Evolutionary conservation across 2,329 filamentous ascomycete species (phyloP).

Genomic region (Phialemoniopsis sp.): DNA sequence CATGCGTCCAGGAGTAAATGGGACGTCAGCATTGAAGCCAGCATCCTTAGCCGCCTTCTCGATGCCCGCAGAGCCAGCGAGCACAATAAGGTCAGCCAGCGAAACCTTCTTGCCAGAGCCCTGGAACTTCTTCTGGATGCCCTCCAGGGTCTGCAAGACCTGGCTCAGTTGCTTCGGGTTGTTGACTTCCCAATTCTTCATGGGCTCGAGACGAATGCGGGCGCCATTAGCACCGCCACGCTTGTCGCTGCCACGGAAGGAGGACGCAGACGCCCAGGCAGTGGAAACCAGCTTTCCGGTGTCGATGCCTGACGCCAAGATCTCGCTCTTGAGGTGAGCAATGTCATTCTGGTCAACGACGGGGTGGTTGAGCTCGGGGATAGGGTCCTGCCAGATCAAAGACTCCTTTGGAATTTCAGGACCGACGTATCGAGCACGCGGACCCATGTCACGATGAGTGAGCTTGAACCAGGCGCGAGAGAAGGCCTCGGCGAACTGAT

Average conservation of each 20-base stretch:
- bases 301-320: conserved; percentile 59
- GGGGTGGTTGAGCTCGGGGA: conserved; percentile 55
- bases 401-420: conserved; percentile 69
- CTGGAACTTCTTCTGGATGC: conserved; percentile 65
- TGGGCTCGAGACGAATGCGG: conserved; percentile 69
- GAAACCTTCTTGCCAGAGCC: conserved; percentile 66
- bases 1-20: conserved; percentile 68
- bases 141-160: conserved; percentile 58
- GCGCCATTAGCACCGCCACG: conserved; percentile 78
- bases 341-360: conserved; percentile 61
- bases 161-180: conserved; percentile 62
- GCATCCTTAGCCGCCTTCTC: conserved; percentile 62
- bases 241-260: conserved; percentile 74
- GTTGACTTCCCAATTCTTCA: conserved; percentile 71
- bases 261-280: conserved; percentile 67
- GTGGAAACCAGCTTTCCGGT: conserved; percentile 58
- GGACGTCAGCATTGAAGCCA: conserved; percentile 50
- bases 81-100: conserved; percentile 73
- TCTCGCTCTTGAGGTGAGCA: conserved; percentile 61
- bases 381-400: conserved; percentile 71
- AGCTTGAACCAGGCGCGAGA: conserved; percentile 80
- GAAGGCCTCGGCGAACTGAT: conserved; percentile 67
- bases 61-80: conserved; percentile 66
- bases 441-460: conserved; percentile 75
- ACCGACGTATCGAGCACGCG: conserved; percentile 65